Conservation (phyloP, 805 yeast genomes). For the Wickerhamomyces bisporus region DNA sequence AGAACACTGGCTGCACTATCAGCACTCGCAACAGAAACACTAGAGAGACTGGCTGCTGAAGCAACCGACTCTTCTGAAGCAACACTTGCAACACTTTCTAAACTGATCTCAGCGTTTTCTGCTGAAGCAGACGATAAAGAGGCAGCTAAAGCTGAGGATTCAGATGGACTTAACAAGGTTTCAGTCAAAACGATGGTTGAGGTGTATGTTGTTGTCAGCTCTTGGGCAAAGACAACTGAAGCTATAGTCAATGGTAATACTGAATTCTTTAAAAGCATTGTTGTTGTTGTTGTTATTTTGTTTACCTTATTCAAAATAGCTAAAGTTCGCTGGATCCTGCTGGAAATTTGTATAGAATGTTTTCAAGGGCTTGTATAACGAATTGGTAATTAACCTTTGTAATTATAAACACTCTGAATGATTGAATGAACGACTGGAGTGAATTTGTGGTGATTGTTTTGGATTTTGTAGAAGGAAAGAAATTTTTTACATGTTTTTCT, state of each 20-base stretch:
- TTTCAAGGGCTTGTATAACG: no score
- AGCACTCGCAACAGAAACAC: conserved; percentile 13
- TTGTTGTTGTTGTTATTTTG: conserved; percentile 1
- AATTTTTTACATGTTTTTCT: no score
- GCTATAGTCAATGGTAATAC: conserved; percentile 23
- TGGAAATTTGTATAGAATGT: no score
- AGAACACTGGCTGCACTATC: conserved; percentile 9
- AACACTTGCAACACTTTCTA: conserved; percentile 9
- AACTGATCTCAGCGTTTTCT: no score
- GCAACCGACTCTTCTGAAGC: conserved; percentile 15
- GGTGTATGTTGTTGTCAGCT: conserved; percentile 31
- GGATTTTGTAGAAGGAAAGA: no score
- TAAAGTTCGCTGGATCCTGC: no score
- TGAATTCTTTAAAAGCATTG: conserved; percentile 21
- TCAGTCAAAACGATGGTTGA: conserved; percentile 33
- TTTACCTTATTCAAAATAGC: background rate
- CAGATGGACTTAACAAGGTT: conserved; percentile 26
- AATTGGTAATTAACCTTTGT: no score
- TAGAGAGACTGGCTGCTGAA: conserved; percentile 22
- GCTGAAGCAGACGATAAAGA: conserved; percentile 4
- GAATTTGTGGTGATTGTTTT: no score
- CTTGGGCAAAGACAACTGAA: conserved; percentile 29
- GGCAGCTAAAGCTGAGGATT: conserved; percentile 13
- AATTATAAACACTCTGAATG: conserved; percentile 21
- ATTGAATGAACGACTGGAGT: conserved; percentile 28